A percentile compares a stretch with the other conserved stretches of the same genome.
phyloP scores from a whole-genome alignment of 345 rosid species.

The Eucalyptus erythrocorys region DNA sequence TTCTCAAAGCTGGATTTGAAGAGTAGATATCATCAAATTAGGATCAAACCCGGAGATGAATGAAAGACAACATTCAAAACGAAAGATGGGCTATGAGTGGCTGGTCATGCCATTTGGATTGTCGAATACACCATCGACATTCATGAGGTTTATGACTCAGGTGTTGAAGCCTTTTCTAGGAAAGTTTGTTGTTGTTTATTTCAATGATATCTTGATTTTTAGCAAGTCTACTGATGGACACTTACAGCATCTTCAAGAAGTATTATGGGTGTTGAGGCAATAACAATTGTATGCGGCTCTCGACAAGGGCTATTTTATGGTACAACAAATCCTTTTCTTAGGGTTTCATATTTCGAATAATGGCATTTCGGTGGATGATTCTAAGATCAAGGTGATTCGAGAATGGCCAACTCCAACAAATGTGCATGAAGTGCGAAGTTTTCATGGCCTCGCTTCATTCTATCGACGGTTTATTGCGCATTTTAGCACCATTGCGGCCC shows the following conservation, averaged over 20 bases:
- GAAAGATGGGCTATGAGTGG: too few species aligned
- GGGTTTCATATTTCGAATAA: too few species aligned
- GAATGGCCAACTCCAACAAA: background rate
- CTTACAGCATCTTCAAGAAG: background rate
- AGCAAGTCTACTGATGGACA: background rate
- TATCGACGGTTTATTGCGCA: background rate
- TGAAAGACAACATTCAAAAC: too few species aligned
- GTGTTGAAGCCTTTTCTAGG: background rate
- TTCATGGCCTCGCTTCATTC: background rate
- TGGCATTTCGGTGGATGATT: too few species aligned
- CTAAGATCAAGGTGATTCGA: background rate
- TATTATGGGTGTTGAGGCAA: background rate
- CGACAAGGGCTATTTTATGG: too few species aligned
- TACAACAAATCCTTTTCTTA: too few species aligned
- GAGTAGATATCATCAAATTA: too few species aligned
- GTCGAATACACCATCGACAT: background rate
- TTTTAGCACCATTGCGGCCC: background rate
- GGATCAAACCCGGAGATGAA: too few species aligned
- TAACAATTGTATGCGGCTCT: too few species aligned
- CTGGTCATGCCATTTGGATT: background rate
- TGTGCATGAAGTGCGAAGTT: background rate
- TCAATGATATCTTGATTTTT: background rate
- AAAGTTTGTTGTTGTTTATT: background rate
- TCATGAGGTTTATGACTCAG: background rate
- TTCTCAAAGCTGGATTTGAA: too few species aligned